Evolutionary conservation across 2,329 filamentous ascomycete genomes (phyloP).

Genomic region (Microsporum audouinii): DNA sequence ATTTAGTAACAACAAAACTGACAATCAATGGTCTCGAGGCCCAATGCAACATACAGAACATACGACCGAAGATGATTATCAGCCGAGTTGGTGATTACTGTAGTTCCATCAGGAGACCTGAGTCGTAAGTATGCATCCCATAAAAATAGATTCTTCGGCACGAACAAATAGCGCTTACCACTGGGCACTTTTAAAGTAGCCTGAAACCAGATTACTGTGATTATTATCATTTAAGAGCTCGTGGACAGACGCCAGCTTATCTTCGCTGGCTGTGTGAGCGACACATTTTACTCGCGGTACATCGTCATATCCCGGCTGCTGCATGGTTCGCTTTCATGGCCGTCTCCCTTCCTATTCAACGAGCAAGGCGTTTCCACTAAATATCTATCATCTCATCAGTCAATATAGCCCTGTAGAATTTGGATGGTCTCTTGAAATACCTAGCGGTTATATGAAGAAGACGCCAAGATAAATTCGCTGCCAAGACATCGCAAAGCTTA

Average conservation of each 20-base stretch:
- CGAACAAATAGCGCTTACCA: constrained; percentile 25
- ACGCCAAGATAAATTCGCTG: neutral
- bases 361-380: neutral
- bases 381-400: neutral
- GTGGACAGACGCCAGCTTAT: neutral
- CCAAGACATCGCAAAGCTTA: neutral
- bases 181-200: constrained; percentile 37
- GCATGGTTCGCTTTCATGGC: neutral
- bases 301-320: neutral
- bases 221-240: neutral
- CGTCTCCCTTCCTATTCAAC: neutral
- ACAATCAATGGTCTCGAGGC: neutral
- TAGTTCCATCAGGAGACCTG: constrained; percentile 47
- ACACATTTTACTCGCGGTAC: neutral
- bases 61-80: constrained; percentile 43
- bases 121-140: constrained; percentile 6
- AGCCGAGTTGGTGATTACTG: constrained; percentile 43
- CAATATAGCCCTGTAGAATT: too few relatives aligned
- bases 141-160: neutral
- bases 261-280: neutral
- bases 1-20: neutral
- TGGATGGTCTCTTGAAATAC: neutral
- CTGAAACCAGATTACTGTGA: constrained; percentile 9
- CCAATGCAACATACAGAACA: constrained; percentile 36
- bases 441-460: neutral